Conservation (phyloP, 768 basidiomycete genomes). For the Mycena amicta region DNA sequence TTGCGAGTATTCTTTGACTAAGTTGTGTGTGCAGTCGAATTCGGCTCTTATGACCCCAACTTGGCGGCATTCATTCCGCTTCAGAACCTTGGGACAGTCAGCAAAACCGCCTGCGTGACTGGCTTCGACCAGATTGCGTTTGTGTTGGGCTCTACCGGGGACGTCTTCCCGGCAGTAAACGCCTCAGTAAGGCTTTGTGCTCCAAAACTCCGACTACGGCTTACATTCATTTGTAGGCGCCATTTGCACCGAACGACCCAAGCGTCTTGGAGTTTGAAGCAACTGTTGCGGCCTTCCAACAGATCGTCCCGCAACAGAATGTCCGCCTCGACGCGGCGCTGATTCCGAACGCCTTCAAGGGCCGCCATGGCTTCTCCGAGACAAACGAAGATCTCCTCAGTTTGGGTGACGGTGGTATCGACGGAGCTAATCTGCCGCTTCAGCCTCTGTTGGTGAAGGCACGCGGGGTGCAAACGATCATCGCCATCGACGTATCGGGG, state of each 20-base stretch:
- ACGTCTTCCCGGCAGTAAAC: constrained; percentile 35
- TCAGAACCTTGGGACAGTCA: constrained; percentile 45
- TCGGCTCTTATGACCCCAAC: constrained; percentile 45
- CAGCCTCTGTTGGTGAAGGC: constrained; percentile 51
- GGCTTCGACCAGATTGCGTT: constrained; percentile 38
- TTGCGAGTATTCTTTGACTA: neutral
- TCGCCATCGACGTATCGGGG: constrained; percentile 49
- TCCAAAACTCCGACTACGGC: neutral
- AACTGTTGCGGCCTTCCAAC: constrained; percentile 18
- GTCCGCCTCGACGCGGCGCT: constrained; percentile 31
- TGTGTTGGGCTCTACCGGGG: constrained; percentile 44
- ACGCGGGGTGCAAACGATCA: constrained; percentile 49
- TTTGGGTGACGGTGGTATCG: constrained; percentile 44
- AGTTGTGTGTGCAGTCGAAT: constrained; percentile 31
- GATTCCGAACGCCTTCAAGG: constrained; percentile 42
- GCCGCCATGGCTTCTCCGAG: constrained; percentile 36
- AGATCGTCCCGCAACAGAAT: constrained; percentile 27
- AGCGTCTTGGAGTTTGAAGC: constrained; percentile 11
- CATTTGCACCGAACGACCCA: neutral
- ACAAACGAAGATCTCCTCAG: constrained; percentile 32
- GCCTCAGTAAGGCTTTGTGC: constrained; percentile 24
- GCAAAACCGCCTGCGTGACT: constrained; percentile 32
- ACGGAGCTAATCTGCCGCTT: constrained; percentile 47
- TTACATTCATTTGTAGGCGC: neutral
- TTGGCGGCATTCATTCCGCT: constrained; percentile 48